phyloP scores from a whole-genome alignment of 2,329 filamentous ascomycete species.

The Calonectria crousiana region DNA sequence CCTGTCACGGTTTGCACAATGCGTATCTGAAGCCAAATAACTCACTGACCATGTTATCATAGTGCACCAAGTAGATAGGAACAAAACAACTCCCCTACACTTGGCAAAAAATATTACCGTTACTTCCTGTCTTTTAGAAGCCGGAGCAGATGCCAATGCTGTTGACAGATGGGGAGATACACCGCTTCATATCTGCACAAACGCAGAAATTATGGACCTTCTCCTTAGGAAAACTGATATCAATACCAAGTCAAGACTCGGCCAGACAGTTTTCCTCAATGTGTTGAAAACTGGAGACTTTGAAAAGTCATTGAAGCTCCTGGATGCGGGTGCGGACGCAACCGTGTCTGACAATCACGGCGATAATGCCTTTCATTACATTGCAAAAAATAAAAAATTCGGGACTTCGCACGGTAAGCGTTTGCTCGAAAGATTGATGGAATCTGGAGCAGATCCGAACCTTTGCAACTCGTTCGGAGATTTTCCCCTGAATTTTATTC shows the following conservation, averaged over 20 bases:
- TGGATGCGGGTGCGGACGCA: not conserved
- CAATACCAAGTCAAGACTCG: not conserved
- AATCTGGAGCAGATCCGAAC: not conserved
- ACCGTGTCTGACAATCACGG: not conserved
- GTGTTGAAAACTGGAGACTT: not conserved
- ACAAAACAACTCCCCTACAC: too few species aligned
- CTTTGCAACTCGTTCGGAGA: not conserved
- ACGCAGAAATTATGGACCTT: slow-evolving; percentile 19
- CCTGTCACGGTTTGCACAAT: too few species aligned
- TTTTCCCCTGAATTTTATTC: not conserved
- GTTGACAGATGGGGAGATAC: slow-evolving; percentile 28
- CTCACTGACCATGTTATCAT: too few species aligned
- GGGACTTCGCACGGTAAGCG: too few species aligned
- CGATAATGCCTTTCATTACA: not conserved
- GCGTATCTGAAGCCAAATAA: too few species aligned
- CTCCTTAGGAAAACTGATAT: not conserved
- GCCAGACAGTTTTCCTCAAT: not conserved
- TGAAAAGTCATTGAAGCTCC: not conserved
- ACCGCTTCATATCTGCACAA: not conserved
- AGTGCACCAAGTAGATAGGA: too few species aligned
- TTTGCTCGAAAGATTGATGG: not conserved
- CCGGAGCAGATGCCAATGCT: slow-evolving; percentile 39
- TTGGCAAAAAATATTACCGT: too few species aligned
- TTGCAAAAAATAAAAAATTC: too few species aligned
- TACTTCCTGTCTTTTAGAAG: slow-evolving; percentile 9